Evolutionary conservation across 2,329 filamentous ascomycete genomes (phyloP), one percentile per base, ranked within the genome.

Genomic region (Myriosclerotinia scirpicola): DNA sequence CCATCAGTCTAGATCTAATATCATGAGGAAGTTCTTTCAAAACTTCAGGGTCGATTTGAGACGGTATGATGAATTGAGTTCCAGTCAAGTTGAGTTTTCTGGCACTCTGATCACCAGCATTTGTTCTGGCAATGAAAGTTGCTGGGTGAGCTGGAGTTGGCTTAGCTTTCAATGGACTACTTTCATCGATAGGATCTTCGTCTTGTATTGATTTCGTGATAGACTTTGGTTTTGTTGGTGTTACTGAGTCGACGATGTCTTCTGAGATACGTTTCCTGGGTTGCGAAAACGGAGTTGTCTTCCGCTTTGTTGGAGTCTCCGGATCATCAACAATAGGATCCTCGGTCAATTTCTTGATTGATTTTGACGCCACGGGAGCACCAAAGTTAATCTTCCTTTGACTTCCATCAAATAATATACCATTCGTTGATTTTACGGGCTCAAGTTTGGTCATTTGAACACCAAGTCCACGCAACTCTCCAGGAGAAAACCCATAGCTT

Each of bases 401-500:
- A 73, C 92, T 96, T 68, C 90, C 87, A 64, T 93, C 88, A 1
- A 82, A 77, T 2, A 82, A 80, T 1, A 80, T 84, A n/a, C 83
- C 80, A 26, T 60, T 65, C 0, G 78, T 73, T 2, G 79, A 75
- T 74, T 91, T 96, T 73, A 95, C 80, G 0, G 90, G 87, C 72
- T 97, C 93, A 5, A 99, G 83, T 77, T 93, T 97, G 17, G 93
- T 95, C 87, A 98, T 90, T 76, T 97, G 94, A 0, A 98, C 85
- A 0, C 95, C 95, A 12, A 99, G 82, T 0, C 95, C 95, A 74
- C 95, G 86, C n/a, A 99, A 82, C 76, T 99, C 95, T 12, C 94
- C 95, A 0, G 95, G 92, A 2, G 90, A 91, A 73, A 98, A 92
- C 34, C 85, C 89, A 76, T 91, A 94, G 2, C 90, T 88, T 64